phyloP scores from a whole-genome alignment of 139 green algal species.

The Diplosphaera chodatii region DNA sequence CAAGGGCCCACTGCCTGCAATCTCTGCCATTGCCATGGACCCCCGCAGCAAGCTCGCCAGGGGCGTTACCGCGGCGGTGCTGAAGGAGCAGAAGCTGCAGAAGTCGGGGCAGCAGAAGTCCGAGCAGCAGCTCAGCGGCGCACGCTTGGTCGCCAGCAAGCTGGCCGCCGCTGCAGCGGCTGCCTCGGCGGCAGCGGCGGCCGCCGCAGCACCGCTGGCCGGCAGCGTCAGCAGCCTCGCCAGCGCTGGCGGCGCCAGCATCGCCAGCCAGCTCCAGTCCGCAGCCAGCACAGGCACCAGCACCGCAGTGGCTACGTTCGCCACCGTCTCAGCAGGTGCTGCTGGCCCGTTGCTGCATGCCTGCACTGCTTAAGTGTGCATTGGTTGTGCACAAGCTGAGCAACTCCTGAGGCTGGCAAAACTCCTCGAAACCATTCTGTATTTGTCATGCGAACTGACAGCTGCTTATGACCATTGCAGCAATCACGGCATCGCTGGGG shows the following conservation, averaged over 20 bases:
- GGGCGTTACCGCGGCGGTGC: neutral
- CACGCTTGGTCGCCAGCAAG: conserved; percentile 43
- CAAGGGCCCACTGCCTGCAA: no score
- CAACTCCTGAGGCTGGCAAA: no score
- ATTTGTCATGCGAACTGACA: no score
- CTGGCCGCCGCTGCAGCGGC: conserved; percentile 45
- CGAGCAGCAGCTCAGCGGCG: conserved; percentile 12
- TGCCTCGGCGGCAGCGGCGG: conserved; percentile 12
- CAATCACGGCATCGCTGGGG: neutral
- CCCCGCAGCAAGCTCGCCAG: neutral
- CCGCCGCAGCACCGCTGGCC: conserved; percentile 21
- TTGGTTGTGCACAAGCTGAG: no score
- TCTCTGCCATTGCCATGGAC: neutral
- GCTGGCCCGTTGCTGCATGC: no score
- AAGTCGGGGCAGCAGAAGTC: no score
- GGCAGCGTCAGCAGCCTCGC: conserved; percentile 15
- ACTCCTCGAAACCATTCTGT: no score
- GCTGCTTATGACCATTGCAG: no score
- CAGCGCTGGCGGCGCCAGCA: conserved; percentile 17
- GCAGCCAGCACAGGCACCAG: conserved; percentile 35
- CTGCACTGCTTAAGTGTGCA: no score
- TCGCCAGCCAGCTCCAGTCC: conserved; percentile 39
- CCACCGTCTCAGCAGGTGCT: conserved; percentile 32
- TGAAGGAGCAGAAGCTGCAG: neutral
- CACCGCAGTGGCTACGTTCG: conserved; percentile 34